phyloP scores from a whole-genome alignment of 352 stramenopile genomes.

The Pythium angustatum region DNA sequence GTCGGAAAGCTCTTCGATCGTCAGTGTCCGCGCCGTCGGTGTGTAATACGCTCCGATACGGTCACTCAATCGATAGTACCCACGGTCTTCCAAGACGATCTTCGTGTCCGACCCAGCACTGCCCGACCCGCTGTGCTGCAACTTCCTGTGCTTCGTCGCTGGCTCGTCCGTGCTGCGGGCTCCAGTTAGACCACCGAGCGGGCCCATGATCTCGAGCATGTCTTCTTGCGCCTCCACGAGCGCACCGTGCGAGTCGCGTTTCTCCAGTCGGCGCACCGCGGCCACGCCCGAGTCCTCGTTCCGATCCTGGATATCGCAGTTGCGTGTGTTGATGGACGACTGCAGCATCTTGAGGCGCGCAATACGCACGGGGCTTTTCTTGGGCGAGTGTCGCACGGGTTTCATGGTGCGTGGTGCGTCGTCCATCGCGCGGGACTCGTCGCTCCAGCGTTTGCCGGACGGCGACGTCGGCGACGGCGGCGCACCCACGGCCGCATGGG shows the following conservation, averaged over 20 bases:
- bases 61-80: constrained; percentile 82
- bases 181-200: constrained; percentile 67
- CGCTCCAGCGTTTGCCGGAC: constrained; percentile 23
- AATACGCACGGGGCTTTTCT: constrained; percentile 75
- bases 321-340: constrained; percentile 77
- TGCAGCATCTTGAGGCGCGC: constrained; percentile 83
- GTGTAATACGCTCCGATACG: constrained; percentile 80
- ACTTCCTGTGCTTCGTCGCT: constrained; percentile 35
- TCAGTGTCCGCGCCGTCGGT: constrained; percentile 57
- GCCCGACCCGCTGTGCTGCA: constrained; percentile 10
- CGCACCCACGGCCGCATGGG: not conserved
- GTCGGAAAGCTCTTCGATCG: constrained; percentile 68
- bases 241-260: constrained; percentile 29
- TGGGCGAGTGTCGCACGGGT: constrained; percentile 41
- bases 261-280: constrained; percentile 16
- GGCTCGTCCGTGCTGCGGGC: constrained; percentile 27
- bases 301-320: constrained; percentile 65
- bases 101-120: constrained; percentile 11
- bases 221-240: constrained; percentile 37
- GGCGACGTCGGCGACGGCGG: constrained; percentile 24
- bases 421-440: constrained; percentile 3
- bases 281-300: constrained; percentile 11
- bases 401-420: constrained; percentile 24
- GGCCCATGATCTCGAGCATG: constrained; percentile 69
- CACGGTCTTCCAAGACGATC: constrained; percentile 50